Conservation (phyloP, 495 filamentous ascomycete genomes). For the Penicillium chermesinum region DNA sequence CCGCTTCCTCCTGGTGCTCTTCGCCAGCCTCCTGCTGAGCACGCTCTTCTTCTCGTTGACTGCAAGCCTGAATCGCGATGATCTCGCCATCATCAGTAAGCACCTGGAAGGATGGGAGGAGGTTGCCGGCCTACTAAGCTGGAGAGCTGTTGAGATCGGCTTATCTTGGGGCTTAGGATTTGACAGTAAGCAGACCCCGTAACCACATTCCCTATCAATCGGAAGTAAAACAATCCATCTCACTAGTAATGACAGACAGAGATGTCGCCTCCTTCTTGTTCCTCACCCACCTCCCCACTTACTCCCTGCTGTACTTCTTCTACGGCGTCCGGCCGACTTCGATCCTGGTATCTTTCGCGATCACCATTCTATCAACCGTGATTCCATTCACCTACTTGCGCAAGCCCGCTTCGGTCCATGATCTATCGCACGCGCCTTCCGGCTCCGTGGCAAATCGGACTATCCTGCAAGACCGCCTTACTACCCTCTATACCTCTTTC, state of each 20-base stretch:
- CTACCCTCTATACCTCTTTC: conserved; percentile 58
- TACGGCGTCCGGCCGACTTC: conserved; percentile 60
- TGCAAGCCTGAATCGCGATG: conserved; percentile 44
- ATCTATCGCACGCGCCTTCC: conserved; percentile 42
- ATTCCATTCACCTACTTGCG: conserved; percentile 69
- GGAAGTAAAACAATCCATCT: background rate
- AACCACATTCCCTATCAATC: background rate
- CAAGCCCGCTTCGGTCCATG: conserved; percentile 56
- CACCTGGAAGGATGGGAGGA: conserved; percentile 56
- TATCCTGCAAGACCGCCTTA: conserved; percentile 60
- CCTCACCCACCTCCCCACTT: conserved; percentile 64
- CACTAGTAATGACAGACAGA: conserved; percentile 40
- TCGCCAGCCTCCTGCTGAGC: conserved; percentile 58
- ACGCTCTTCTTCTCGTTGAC: conserved; percentile 52
- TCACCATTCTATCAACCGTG: conserved; percentile 61
- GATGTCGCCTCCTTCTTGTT: conserved; percentile 65
- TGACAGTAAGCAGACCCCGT: conserved; percentile 49
- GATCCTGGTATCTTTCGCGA: conserved; percentile 48
- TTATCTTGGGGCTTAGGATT: conserved; percentile 65
- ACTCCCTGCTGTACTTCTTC: conserved; percentile 67
- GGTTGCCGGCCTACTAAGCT: conserved; percentile 55
- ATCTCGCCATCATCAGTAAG: conserved; percentile 59
- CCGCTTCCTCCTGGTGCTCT: conserved; percentile 58
- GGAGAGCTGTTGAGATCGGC: conserved; percentile 64
- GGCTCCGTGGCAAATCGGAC: conserved; percentile 55